These are phyloP conservation scores for Boletus barrowsii DNA, from an alignment of 768 basidiomycete genomes.

Conservation along the genomic window DNA sequence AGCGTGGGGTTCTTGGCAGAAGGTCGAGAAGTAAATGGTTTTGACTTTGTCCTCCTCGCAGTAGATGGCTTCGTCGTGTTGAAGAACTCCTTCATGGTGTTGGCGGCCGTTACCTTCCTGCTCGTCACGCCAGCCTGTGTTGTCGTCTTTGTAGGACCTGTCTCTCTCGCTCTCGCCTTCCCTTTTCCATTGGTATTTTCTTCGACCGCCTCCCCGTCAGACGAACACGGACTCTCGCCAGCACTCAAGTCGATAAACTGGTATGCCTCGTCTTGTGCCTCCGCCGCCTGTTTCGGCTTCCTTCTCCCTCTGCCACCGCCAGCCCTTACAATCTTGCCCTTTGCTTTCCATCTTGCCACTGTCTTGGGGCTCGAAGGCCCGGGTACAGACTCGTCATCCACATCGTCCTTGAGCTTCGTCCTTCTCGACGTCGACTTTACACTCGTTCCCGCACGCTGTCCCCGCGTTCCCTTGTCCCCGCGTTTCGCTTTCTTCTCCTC, in stretches of 20 bases:
- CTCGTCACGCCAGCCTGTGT: background rate
- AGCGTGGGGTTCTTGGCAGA: background rate
- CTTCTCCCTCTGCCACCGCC: constrained; percentile 11
- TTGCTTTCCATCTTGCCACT: constrained; percentile 3
- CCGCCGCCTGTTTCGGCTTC: constrained; percentile 20
- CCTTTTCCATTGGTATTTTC: constrained; percentile 4
- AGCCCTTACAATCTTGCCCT: constrained; percentile 1
- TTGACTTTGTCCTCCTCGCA: background rate
- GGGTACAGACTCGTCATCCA: background rate
- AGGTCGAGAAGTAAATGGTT: background rate
- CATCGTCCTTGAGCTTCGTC: background rate
- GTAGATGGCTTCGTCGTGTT: constrained; percentile 9
- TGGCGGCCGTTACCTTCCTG: background rate
- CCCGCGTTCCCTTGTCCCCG: constrained; percentile 17
- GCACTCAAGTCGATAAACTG: constrained; percentile 26
- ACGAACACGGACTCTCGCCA: constrained; percentile 20
- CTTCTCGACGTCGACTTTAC: background rate
- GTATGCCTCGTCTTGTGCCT: constrained; percentile 28
- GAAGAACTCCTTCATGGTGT: constrained; percentile 11
- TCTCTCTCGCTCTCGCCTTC: constrained; percentile 2
- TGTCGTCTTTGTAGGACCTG: background rate
- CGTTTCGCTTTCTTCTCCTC: constrained; percentile 37
- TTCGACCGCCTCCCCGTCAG: constrained; percentile 7
- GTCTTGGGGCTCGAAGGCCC: constrained; percentile 6
- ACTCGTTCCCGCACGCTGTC: background rate